phyloP scores from a whole-genome alignment of 768 basidiomycete genomes.

The Amanita pseudoporphyria region DNA sequence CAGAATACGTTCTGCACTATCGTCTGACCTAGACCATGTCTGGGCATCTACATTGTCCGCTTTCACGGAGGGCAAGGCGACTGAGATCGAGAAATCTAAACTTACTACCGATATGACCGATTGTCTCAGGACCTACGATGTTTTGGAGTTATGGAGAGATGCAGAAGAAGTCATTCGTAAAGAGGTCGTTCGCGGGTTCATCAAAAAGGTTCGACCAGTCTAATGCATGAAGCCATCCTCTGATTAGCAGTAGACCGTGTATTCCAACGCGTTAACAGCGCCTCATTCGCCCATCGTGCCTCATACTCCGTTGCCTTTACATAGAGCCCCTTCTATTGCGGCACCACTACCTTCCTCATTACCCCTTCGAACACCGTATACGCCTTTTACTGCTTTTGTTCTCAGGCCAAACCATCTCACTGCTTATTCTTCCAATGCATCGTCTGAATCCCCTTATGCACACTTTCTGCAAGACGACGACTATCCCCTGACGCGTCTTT shows the following conservation, averaged over 20 bases:
- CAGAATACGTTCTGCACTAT: slow-evolving; percentile 75
- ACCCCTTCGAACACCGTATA: slow-evolving; percentile 38
- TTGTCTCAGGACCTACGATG: slow-evolving; percentile 72
- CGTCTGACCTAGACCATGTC: slow-evolving; percentile 77
- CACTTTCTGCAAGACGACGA: slow-evolving; percentile 57
- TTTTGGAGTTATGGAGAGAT: slow-evolving; percentile 71
- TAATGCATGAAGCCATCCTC: background rate
- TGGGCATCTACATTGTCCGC: slow-evolving; percentile 54
- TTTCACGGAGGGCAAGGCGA: slow-evolving; percentile 38
- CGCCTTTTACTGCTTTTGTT: slow-evolving; percentile 43
- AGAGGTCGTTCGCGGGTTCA: slow-evolving; percentile 64
- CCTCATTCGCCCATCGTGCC: slow-evolving; percentile 72
- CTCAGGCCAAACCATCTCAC: slow-evolving; percentile 42
- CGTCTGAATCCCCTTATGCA: slow-evolving; percentile 26
- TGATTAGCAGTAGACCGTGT: slow-evolving; percentile 50
- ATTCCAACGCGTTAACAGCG: slow-evolving; percentile 52
- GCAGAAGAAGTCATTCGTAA: slow-evolving; percentile 80
- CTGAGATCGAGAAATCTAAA: slow-evolving; percentile 58
- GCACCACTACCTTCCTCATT: slow-evolving; percentile 19
- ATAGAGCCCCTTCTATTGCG: slow-evolving; percentile 19
- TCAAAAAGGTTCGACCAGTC: slow-evolving; percentile 50
- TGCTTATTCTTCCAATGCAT: slow-evolving; percentile 17
- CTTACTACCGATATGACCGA: slow-evolving; percentile 61
- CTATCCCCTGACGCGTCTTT: slow-evolving; percentile 65
- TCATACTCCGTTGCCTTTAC: slow-evolving; percentile 56